phyloP scores from a whole-genome alignment of 257 asterid species.

The Penstemon barbatus region DNA sequence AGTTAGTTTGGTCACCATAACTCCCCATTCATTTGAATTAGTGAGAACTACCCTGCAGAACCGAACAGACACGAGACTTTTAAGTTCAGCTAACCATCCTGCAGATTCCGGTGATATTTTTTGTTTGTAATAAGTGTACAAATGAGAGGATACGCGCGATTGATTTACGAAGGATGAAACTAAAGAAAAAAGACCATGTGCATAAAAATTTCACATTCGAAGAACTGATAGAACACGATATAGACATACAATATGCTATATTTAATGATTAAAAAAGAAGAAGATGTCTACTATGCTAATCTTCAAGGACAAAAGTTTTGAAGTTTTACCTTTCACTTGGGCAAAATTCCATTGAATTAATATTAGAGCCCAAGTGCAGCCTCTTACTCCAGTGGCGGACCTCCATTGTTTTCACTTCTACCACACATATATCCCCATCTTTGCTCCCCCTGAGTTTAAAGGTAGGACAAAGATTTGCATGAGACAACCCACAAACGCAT shows the following conservation, averaged over 20 bases:
- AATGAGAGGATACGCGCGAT: too few relatives aligned
- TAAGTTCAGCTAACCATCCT: neutral
- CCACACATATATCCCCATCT: constrained; percentile 90
- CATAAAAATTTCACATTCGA: neutral
- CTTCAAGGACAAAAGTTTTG: constrained; percentile 1
- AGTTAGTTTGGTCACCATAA: constrained; percentile 66
- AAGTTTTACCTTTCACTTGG: constrained; percentile 83
- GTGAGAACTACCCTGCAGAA: constrained; percentile 77
- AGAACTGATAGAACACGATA: too few relatives aligned
- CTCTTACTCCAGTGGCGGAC: constrained; percentile 79
- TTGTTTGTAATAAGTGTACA: too few relatives aligned
- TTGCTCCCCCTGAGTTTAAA: constrained; percentile 71
- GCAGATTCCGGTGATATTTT: neutral
- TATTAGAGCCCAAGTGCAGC: constrained; percentile 78
- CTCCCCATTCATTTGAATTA: constrained; percentile 87
- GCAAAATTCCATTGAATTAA: constrained; percentile 78
- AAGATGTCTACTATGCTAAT: neutral
- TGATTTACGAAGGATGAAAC: too few relatives aligned
- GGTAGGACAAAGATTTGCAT: constrained; percentile 18
- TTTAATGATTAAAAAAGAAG: neutral
- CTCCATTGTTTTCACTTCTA: constrained; percentile 88
- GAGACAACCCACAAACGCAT: neutral
- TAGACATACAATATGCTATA: neutral
- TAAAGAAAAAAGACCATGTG: too few relatives aligned
- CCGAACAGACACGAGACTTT: neutral